A percentile compares a stretch with the other conserved stretches of the same genome.
Conservation (phyloP, 495 filamentous ascomycete species). For the Penicillium steckii region DNA sequence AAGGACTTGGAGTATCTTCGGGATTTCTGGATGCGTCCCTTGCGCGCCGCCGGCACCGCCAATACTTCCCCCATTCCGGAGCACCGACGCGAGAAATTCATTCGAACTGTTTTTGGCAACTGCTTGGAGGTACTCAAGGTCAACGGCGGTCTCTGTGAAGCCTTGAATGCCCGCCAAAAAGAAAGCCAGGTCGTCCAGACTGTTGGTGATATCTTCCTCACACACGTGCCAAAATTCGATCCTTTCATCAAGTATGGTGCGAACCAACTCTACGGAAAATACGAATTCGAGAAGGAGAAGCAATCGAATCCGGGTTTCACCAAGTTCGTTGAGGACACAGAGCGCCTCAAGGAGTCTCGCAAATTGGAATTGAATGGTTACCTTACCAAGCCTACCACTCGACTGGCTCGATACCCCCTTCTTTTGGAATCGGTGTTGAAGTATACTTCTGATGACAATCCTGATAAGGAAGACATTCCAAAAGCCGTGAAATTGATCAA, state of each 20-base stretch:
- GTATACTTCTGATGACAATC: conserved; percentile 79
- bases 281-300: conserved; percentile 97
- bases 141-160: conserved; percentile 81
- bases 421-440: conserved; percentile 91
- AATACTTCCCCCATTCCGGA: conserved; percentile 84
- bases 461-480: conserved; percentile 88
- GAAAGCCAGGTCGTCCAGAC: conserved; percentile 83
- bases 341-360: conserved; percentile 90
- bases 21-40: conserved; percentile 97
- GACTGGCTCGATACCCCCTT: conserved; percentile 91
- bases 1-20: conserved; percentile 98
- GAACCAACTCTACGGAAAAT: conserved; percentile 94
- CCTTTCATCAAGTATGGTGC: conserved; percentile 97
- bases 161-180: conserved; percentile 86
- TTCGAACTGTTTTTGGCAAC: conserved; percentile 93
- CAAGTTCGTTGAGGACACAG: conserved; percentile 94
- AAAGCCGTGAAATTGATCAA: conserved; percentile 82
- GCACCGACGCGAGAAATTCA: conserved; percentile 82
- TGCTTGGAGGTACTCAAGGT: conserved; percentile 92
- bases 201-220: conserved; percentile 91
- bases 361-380: conserved; percentile 99
- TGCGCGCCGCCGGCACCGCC: conserved; percentile 64
- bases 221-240: conserved; percentile 87
- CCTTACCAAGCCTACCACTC: conserved; percentile 94
- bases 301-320: conserved; percentile 80